Evolutionary conservation across 768 basidiomycete genomes (phyloP), one percentile per base, ranked within the genome.

Genomic region (Clitopilus passeckerianus): DNA sequence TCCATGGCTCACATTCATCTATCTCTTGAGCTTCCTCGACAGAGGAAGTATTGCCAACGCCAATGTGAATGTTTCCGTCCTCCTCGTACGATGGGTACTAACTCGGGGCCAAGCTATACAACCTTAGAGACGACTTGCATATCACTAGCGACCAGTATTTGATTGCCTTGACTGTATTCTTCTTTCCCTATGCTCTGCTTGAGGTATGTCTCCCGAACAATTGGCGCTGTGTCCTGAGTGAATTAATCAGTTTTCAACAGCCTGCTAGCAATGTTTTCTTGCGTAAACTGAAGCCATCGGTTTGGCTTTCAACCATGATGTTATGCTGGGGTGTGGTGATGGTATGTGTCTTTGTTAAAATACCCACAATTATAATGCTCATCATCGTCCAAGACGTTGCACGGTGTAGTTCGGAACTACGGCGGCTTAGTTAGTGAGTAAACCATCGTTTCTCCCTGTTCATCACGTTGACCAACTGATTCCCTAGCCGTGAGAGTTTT

Each of bases 1-100:
- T 33, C 92, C 92, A 34, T 92, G 89, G 86, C 72, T 93, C 23
- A 78, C 86, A 8, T 65, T 91, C 7, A 74, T 93, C 22, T 91
- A 92, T 69, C 75, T 91, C 24, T 75, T 93, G 63, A 90, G 84
- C 70, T 93, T 89, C 68, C 75, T 92, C 56, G 80, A 83, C 60
- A 71, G 84, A 69, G 81, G 71, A 70, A 89, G 83, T 57, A 86
- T 92, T 65, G 90, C 89, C 43, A 91, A 91, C 68, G 87, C 89
- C 4, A 85, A 84, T 75, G 90, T 87, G 50, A 55, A 76, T 34
- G 52, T 41, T 18, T 20, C 24, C 10, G 15, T 65, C 37, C 24
- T 14, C 12, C 44, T 53, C 54, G 18, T 50, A 18, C 20, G 16
- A 23, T 18, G 5, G 16, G 18, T 50, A 50, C 20, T 22, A 50